Evolutionary conservation across 208 protist genomes (phyloP), one percentile per base, ranked within the genome.

Genomic region (Crithidia brevicula): DNA sequence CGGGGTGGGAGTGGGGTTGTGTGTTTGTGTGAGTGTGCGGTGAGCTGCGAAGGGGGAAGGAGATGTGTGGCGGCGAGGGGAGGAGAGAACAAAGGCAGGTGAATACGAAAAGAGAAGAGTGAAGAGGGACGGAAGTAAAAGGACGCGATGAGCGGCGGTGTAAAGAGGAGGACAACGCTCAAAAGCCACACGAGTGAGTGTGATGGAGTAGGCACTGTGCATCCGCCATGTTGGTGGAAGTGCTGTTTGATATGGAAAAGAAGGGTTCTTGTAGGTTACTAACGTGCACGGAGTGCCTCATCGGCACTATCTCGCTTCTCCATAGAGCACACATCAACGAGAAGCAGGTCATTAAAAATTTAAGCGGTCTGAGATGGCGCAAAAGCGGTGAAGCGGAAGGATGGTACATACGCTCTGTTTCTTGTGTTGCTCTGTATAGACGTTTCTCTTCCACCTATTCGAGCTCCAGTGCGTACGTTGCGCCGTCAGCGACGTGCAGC

Each of bases 381-480:
- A 7, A 13, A 16, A 40, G 36, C 15, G 36, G 36, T 13, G 36
- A 40, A n/a, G 10, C 15, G 0, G 36, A 40, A 40, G 15, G 1
- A 40, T 13, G 15, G 15, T 2, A 1, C 36, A 40, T 56, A 38
- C 8, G 30, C 7, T 57, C 13, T 57, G 28, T 36, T 33, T 52
- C 13, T 52, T 34, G 50, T 54, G 0, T 30, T 30, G 13, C 13
- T 31, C 2, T 11, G 42, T 13, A 7, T 27, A 15, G 8, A 13
- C 15, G 36, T 13, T 40, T 40, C 36, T 40, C 20, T 15, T 38
- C 18, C 16, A 8, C 23, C 22, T 50, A 47, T 18, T 70, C 43
- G 2, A 71, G 65, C 34, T 91, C 85, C 58, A 91, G 42, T 15
- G 75, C 68, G 34, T 72, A 87, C 2, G 50, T 60, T 0, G 20